phyloP scores from a whole-genome alignment of 768 basidiomycete species.

The Hydnomerulius pinastri region DNA sequence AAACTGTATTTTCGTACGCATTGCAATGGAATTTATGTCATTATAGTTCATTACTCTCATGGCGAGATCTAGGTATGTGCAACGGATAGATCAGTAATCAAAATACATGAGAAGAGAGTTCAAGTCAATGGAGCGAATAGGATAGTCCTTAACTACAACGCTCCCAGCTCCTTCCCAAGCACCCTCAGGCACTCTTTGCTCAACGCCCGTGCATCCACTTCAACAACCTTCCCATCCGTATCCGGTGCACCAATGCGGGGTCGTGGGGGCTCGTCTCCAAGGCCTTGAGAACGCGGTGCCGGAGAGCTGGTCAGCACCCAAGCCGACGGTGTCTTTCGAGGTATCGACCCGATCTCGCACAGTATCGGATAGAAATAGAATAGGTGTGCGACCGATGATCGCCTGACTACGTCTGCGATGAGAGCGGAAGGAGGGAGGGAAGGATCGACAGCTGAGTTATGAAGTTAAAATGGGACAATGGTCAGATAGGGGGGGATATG shows the following conservation, averaged over 20 bases:
- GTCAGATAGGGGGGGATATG: background rate
- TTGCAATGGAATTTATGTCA: background rate
- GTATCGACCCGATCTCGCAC: constrained; percentile 76
- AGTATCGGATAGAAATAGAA: constrained; percentile 85
- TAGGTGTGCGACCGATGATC: constrained; percentile 79
- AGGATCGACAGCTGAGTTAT: constrained; percentile 42
- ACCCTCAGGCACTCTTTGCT: constrained; percentile 68
- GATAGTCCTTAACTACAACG: constrained; percentile 17
- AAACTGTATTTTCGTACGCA: background rate
- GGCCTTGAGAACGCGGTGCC: constrained; percentile 10
- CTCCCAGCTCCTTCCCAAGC: constrained; percentile 76
- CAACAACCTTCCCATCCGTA: constrained; percentile 31
- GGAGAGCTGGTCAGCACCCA: constrained; percentile 48
- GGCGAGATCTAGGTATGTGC: background rate
- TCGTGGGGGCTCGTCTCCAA: constrained; percentile 9
- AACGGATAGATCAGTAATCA: background rate
- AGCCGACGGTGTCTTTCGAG: constrained; percentile 63
- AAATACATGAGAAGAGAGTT: background rate
- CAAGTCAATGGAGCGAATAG: background rate
- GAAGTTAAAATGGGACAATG: background rate
- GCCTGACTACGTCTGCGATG: constrained; percentile 69
- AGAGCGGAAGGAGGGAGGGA: constrained; percentile 51
- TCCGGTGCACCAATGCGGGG: constrained; percentile 25
- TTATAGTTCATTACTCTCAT: background rate
- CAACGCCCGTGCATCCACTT: constrained; percentile 66